These are phyloP conservation scores for Suillus americanus DNA, from an alignment of 768 basidiomycete genomes.

Conservation along the genomic window DNA sequence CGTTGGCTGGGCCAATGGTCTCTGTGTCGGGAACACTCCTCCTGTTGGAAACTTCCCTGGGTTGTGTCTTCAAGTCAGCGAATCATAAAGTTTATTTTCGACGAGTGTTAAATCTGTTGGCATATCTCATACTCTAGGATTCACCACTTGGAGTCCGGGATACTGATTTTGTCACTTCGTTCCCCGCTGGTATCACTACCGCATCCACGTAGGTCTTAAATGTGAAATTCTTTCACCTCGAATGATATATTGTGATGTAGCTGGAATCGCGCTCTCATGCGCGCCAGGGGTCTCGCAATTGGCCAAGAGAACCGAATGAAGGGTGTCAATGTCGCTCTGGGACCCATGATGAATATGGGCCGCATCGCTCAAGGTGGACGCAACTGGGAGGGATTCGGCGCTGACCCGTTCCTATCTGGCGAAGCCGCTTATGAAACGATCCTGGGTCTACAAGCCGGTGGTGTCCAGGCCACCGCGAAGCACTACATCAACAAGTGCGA, in stretches of 20 bases:
- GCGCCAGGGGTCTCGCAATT: constrained; percentile 74
- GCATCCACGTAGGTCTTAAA: constrained; percentile 68
- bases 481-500: constrained; percentile 73
- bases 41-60: constrained; percentile 58
- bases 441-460: constrained; percentile 75
- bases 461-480: constrained; percentile 87
- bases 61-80: constrained; percentile 63
- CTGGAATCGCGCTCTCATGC: constrained; percentile 77
- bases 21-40: constrained; percentile 71
- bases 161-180: constrained; percentile 71
- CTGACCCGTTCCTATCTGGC: constrained; percentile 84
- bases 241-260: constrained; percentile 30
- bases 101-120: neutral
- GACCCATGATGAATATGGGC: constrained; percentile 87
- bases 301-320: constrained; percentile 82
- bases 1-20: constrained; percentile 48
- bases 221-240: neutral
- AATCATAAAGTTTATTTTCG: neutral
- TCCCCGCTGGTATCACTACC: constrained; percentile 82
- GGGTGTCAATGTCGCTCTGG: constrained; percentile 79
- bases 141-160: constrained; percentile 78
- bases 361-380: constrained; percentile 77
- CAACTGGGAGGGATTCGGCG: constrained; percentile 96
- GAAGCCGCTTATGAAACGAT: constrained; percentile 78
- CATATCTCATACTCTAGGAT: constrained; percentile 39